A percentile compares a stretch with the other conserved stretches of the same genome.
Conservation (phyloP, 2,329 filamentous ascomycete genomes). For the Periconia macrospinosa region DNA sequence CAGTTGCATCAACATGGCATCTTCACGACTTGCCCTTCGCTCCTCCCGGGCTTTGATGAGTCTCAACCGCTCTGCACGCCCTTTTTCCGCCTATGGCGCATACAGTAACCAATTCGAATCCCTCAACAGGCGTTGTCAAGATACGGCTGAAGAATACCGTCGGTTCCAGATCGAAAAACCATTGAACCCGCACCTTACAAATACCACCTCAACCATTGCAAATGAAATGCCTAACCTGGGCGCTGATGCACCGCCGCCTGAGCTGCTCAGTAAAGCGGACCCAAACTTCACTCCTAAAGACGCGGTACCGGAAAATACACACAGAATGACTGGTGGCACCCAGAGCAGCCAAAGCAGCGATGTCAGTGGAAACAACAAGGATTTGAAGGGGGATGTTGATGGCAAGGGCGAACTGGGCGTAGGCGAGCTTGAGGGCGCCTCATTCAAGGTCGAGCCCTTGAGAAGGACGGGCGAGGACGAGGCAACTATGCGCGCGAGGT, state of each 20-base stretch:
- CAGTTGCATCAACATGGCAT: slow-evolving; percentile 46
- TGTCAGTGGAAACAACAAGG: slow-evolving; percentile 28
- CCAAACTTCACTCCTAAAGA: slow-evolving; percentile 61
- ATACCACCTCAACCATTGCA: slow-evolving; percentile 64
- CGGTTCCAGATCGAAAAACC: slow-evolving; percentile 60
- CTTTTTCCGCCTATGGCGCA: slow-evolving; percentile 43
- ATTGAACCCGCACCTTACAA: slow-evolving; percentile 64
- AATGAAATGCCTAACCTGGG: slow-evolving; percentile 66
- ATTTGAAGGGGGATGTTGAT: slow-evolving; percentile 35
- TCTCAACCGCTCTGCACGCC: slow-evolving; percentile 35
- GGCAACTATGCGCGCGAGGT: slow-evolving; percentile 82
- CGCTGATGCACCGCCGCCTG: slow-evolving; percentile 59
- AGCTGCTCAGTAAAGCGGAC: slow-evolving; percentile 61
- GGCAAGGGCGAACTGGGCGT: slow-evolving; percentile 66
- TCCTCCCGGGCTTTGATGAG: slow-evolving; percentile 46
- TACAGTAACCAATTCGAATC: slow-evolving; percentile 41
- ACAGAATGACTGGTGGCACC: slow-evolving; percentile 66
- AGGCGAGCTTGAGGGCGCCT: slow-evolving; percentile 84
- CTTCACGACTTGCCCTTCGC: slow-evolving; percentile 49
- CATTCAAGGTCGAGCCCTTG: slow-evolving; percentile 88
- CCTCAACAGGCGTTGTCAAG: slow-evolving; percentile 54
- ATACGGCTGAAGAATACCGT: slow-evolving; percentile 58
- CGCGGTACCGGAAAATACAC: slow-evolving; percentile 63
- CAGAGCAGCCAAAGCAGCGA: slow-evolving; percentile 52
- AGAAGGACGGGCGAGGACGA: slow-evolving; percentile 80